Evolutionary conservation across 169 alveolate species (phyloP).

Genomic region (Plasmodium berghei): DNA sequence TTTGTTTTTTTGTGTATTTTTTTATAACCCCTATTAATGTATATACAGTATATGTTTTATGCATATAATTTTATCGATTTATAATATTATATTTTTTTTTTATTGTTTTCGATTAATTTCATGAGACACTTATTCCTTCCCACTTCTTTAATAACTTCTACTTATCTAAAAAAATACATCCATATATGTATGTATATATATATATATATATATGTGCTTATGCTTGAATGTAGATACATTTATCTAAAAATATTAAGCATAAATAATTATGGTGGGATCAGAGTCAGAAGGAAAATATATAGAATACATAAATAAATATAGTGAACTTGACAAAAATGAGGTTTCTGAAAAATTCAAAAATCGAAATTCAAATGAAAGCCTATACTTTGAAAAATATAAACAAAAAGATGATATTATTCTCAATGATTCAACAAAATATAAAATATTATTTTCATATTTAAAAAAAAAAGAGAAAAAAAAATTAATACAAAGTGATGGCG

Average conservation of each 20-base stretch:
- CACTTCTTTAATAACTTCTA: too few relatives aligned
- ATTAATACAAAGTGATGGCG: not conserved
- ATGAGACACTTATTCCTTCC: too few relatives aligned
- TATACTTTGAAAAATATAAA: not conserved
- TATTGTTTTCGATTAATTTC: not conserved
- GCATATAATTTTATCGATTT: not conserved
- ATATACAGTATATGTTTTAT: constrained; percentile 14
- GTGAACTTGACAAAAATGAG: not conserved
- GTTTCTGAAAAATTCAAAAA: not conserved
- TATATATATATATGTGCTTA: not conserved
- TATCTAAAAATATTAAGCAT: not conserved
- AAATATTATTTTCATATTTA: not conserved
- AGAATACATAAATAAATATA: not conserved
- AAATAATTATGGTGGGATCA: not conserved
- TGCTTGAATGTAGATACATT: not conserved
- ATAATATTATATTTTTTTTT: not conserved
- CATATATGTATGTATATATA: not conserved
- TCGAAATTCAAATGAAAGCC: not conserved
- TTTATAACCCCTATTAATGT: not conserved
- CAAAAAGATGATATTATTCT: not conserved
- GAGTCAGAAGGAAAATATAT: not conserved
- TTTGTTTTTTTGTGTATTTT: constrained; percentile 7
- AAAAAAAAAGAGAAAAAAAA: not conserved
- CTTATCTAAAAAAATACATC: too few relatives aligned
- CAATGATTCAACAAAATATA: not conserved